Base-by-base conservation (phyloP, 352 stramenopile genomes). In the Globisporangium irregulare region DNA sequence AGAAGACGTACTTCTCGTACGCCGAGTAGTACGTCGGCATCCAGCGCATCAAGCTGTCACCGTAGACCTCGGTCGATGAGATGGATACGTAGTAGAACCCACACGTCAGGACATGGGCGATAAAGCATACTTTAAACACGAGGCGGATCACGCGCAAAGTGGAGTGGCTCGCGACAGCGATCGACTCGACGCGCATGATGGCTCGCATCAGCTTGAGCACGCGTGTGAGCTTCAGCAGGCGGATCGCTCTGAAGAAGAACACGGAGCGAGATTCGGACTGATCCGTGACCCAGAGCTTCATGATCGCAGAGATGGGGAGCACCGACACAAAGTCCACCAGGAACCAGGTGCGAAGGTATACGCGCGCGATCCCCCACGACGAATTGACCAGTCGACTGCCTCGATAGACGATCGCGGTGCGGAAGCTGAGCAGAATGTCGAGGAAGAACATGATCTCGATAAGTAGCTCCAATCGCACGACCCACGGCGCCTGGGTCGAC, bases 151-250 rank as follows among this genome's bases (percentile, higher is more conserved):
- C 73, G 3, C 84, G 81, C 29, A 80, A 73, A 6, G 76, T 81
- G 43, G 74, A 86, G 58, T 95, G 80, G 29, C 79, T 73, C 9
- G 82, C 68, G 1, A 70, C 74, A 8, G 76, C 84, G 25, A 83
- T 76, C n/a, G 73, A 81, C 66, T 89, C 72, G 50, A 82, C 76
- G 4, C 75, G 78, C 14, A 80, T 78, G 46, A 92, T 67, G 0
- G 79, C 87, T 51, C 89, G 89, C 9, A 92, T 77, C 7, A 97
- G 80, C 71, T 97, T 97, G 64, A 98, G 78, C 22, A 97, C 75
- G 1, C 92, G 87, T 27, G 85, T 70, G 15, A 98, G 78, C 70
- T 97, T 97, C 10, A 98, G 64, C 25, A 98, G 54, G 0, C 91
- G 82, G 4, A 94, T 75, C 1, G 89, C 74, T 32, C 90, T 81